A percentile compares a stretch with the other conserved stretches of the same genome.
Conservation (phyloP, 2,329 filamentous ascomycete species). For the Xylariaceae sp. region DNA sequence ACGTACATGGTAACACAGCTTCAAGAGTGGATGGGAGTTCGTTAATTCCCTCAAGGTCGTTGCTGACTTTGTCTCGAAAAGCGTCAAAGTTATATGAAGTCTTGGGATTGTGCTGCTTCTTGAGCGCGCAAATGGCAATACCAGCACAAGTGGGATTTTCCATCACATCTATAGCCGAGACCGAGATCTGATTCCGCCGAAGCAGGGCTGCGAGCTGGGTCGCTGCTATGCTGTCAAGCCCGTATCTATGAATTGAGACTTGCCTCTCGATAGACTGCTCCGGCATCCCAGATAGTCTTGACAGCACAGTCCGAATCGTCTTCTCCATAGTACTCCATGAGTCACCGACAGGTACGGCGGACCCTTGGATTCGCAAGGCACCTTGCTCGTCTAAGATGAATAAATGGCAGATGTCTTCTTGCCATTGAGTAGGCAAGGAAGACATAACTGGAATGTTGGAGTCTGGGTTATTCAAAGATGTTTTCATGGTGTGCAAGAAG, state of each 20-base stretch:
- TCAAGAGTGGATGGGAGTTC: slow-evolving; percentile 26
- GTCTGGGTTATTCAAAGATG: slow-evolving; percentile 25
- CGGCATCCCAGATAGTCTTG: slow-evolving; percentile 52
- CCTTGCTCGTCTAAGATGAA: not conserved
- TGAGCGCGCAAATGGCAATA: slow-evolving; percentile 18
- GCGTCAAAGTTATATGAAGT: slow-evolving; percentile 34
- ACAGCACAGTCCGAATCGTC: slow-evolving; percentile 51
- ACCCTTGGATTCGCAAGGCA: too few relatives aligned
- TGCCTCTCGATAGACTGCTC: slow-evolving; percentile 46
- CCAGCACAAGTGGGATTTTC: slow-evolving; percentile 48
- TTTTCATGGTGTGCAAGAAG: slow-evolving; percentile 22
- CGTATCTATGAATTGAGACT: slow-evolving; percentile 81
- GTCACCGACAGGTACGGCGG: slow-evolving; percentile 5
- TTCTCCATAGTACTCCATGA: slow-evolving; percentile 37
- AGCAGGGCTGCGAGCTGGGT: slow-evolving; percentile 70
- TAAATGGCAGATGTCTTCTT: not conserved
- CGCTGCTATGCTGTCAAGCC: slow-evolving; percentile 86
- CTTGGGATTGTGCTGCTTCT: not conserved
- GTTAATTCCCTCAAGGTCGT: slow-evolving; percentile 22
- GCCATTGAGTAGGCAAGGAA: slow-evolving; percentile 16
- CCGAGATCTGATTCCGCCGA: slow-evolving; percentile 50
- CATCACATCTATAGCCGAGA: slow-evolving; percentile 72
- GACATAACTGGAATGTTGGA: slow-evolving; percentile 18
- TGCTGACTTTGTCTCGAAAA: slow-evolving; percentile 32
- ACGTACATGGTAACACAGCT: slow-evolving; percentile 72